These are phyloP conservation scores for Ploettnerulaceae sp. DNA, from an alignment of 2,329 filamentous ascomycete genomes.

Conservation along the genomic window DNA sequence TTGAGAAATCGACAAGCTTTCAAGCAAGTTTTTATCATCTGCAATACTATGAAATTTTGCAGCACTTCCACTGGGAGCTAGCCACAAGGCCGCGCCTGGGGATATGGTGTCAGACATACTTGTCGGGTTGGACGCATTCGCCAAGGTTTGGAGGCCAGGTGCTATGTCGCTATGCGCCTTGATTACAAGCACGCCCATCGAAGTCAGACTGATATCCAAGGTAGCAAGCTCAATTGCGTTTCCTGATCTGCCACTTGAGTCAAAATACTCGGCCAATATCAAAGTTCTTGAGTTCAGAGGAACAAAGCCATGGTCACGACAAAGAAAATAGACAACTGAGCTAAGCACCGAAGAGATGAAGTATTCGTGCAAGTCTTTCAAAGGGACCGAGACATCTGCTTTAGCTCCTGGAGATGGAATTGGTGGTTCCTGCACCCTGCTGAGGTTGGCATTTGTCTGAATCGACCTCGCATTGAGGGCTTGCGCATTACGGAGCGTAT, in stretches of 20 bases:
- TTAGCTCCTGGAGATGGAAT: conserved; percentile 26
- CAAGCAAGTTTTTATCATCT: conserved; percentile 23
- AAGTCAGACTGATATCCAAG: conserved; percentile 33
- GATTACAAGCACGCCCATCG: conserved; percentile 31
- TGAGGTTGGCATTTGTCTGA: conserved; percentile 16
- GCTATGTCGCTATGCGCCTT: conserved; percentile 30
- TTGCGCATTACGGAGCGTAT: conserved; percentile 26
- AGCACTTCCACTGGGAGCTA: conserved; percentile 32
- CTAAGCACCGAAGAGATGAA: conserved; percentile 34
- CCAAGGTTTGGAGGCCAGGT: conserved; percentile 25
- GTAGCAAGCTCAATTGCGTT: conserved; percentile 29
- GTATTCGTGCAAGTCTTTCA: conserved; percentile 32
- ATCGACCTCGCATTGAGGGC: conserved; percentile 27
- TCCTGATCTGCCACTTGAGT: conserved; percentile 2
- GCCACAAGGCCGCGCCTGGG: conserved; percentile 28
- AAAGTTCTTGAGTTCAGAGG: conserved; percentile 35
- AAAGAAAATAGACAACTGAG: conserved; percentile 32
- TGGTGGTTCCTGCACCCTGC: conserved; percentile 21
- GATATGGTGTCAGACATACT: conserved; percentile 11
- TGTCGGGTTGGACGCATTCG: conserved; percentile 2
- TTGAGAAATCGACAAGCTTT: conserved; percentile 17
- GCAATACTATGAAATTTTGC: conserved; percentile 29
- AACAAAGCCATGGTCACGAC: conserved; percentile 31
- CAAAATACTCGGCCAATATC: conserved; percentile 19
- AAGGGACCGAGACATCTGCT: conserved; percentile 17